Evolutionary conservation across 805 yeast species (phyloP).

Genomic region (Komagataella ulmi): DNA sequence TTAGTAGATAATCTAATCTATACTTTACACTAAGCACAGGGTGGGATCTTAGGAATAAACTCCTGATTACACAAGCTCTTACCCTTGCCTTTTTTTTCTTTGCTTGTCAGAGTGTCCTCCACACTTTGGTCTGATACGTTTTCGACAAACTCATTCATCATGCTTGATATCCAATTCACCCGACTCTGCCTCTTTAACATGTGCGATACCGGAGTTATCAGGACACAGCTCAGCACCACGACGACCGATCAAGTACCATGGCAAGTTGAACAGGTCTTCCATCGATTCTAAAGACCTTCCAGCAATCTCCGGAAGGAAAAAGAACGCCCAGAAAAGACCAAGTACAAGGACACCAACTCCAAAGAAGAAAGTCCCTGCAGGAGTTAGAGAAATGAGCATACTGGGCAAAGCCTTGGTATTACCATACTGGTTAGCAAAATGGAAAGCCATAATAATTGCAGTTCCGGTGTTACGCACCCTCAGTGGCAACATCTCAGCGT

Average conservation of each 20-base stretch:
- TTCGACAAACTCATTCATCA: too few species aligned
- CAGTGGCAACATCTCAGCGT: constrained; percentile 42
- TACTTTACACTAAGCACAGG: too few species aligned
- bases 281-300: constrained; percentile 39
- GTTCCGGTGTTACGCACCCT: constrained; percentile 35
- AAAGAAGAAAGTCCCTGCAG: constrained; percentile 38
- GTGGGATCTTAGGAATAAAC: too few species aligned
- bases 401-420: constrained; percentile 41
- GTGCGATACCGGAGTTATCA: constrained; percentile 23
- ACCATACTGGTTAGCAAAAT: constrained; percentile 43
- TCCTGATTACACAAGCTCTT: too few species aligned
- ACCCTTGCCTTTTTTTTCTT: too few species aligned
- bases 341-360: constrained; percentile 28
- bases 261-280: constrained; percentile 37
- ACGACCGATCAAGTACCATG: constrained; percentile 48
- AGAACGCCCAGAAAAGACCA: constrained; percentile 33
- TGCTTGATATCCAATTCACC: background rate
- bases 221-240: constrained; percentile 38
- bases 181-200: background rate
- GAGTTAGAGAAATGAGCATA: constrained; percentile 31
- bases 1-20: too few species aligned
- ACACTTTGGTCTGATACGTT: too few species aligned
- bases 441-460: constrained; percentile 39
- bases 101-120: too few species aligned
- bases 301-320: constrained; percentile 34